A percentile compares a stretch with the other conserved stretches of the same genome.
These are phyloP conservation scores for Naematelia encephala DNA, from an alignment of 768 basidiomycete species.

Conservation along the genomic window DNA sequence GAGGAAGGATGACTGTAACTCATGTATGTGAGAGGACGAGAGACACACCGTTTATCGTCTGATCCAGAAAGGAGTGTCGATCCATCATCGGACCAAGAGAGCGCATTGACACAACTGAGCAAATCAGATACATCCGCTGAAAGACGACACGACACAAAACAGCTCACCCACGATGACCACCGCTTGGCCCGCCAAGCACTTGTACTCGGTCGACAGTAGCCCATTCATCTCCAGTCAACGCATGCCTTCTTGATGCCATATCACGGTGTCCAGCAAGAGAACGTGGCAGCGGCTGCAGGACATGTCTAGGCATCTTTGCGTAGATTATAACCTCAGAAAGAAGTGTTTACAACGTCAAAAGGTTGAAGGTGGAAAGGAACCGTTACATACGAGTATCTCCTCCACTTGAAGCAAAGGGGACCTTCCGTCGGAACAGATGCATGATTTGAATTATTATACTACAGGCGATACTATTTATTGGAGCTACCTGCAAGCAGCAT, in stretches of 20 bases:
- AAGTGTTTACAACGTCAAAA: too few species aligned
- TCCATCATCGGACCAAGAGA: constrained; percentile 50
- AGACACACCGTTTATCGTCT: constrained; percentile 43
- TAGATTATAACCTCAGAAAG: too few species aligned
- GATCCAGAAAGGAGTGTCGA: constrained; percentile 45
- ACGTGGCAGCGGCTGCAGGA: constrained; percentile 27
- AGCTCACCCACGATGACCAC: constrained; percentile 68
- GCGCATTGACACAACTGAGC: constrained; percentile 50
- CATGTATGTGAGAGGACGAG: not conserved
- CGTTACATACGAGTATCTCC: too few species aligned
- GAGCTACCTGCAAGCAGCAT: too few species aligned
- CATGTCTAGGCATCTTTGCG: constrained; percentile 34
- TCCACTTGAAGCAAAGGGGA: too few species aligned
- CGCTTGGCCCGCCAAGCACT: constrained; percentile 62
- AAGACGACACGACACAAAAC: not conserved
- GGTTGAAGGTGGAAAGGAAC: too few species aligned
- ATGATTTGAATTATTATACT: too few species aligned
- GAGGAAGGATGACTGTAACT: not conserved
- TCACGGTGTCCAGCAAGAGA: constrained; percentile 20
- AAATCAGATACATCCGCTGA: not conserved
- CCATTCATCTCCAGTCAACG: constrained; percentile 36
- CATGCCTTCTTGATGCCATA: constrained; percentile 1
- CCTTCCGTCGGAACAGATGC: too few species aligned
- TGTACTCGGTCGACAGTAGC: constrained; percentile 62
- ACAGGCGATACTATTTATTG: too few species aligned